These are phyloP conservation scores for Penicillium dipodomyicola DNA, from an alignment of 495 filamentous ascomycete species.

Conservation along the genomic window DNA sequence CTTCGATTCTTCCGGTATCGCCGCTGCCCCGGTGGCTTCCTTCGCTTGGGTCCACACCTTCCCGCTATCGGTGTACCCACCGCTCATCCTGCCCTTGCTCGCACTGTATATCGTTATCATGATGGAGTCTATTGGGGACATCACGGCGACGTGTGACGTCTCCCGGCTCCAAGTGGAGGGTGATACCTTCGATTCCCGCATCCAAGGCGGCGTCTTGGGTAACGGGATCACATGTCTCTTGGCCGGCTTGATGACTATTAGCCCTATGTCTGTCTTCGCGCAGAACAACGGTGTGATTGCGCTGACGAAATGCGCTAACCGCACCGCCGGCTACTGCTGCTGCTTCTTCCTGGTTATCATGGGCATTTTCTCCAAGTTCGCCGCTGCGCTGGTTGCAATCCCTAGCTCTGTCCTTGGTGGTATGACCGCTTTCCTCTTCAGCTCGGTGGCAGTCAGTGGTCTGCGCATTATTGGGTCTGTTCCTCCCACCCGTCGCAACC, in stretches of 20 bases:
- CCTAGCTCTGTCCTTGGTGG: slow-evolving; percentile 79
- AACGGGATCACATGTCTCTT: slow-evolving; percentile 83
- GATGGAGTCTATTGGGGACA: slow-evolving; percentile 82
- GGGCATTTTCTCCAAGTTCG: slow-evolving; percentile 91
- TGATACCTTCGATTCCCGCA: slow-evolving; percentile 76
- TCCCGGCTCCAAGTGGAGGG: slow-evolving; percentile 82
- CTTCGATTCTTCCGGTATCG: slow-evolving; percentile 69
- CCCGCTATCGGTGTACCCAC: slow-evolving; percentile 74
- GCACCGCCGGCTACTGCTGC: slow-evolving; percentile 73
- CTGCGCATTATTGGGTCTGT: slow-evolving; percentile 78
- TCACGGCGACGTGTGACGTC: slow-evolving; percentile 65
- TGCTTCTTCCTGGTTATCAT: slow-evolving; percentile 84
- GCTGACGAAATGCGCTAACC: slow-evolving; percentile 83
- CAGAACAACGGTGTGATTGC: slow-evolving; percentile 96
- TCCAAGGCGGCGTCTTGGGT: slow-evolving; percentile 76
- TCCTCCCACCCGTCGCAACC: slow-evolving; percentile 78
- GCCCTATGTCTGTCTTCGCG: slow-evolving; percentile 75
- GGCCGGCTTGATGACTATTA: slow-evolving; percentile 79
- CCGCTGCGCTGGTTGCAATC: slow-evolving; percentile 82
- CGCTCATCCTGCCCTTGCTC: slow-evolving; percentile 77
- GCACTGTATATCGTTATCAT: slow-evolving; percentile 86
- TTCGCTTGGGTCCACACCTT: slow-evolving; percentile 95
- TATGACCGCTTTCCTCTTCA: slow-evolving; percentile 93
- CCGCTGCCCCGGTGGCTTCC: slow-evolving; percentile 66
- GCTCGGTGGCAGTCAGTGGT: slow-evolving; percentile 79